phyloP scores from a whole-genome alignment of 2,329 filamentous ascomycete species.

The Botrytis porri region DNA sequence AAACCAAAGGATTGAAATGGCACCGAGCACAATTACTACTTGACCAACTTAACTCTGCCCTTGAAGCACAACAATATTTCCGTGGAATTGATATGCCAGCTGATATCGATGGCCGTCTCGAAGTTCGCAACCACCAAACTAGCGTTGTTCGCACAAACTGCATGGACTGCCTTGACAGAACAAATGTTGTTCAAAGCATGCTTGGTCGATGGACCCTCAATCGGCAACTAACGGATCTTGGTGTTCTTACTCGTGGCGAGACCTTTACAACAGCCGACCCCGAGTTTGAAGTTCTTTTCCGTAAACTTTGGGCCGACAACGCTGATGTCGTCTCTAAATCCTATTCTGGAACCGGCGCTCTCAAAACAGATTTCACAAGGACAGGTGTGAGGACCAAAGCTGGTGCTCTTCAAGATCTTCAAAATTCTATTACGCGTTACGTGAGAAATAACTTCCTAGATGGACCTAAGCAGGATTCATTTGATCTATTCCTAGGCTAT shows the following conservation, averaged over 20 bases:
- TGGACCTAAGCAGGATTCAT: constrained; percentile 90
- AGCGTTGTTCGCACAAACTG: constrained; percentile 96
- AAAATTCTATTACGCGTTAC: constrained; percentile 86
- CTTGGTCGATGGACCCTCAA: constrained; percentile 85
- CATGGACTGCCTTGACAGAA: constrained; percentile 98
- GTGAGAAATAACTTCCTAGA: constrained; percentile 92
- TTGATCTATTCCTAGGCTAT: constrained; percentile 86
- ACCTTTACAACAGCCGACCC: constrained; percentile 73
- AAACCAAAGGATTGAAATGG: constrained; percentile 94
- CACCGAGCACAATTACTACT: constrained; percentile 85
- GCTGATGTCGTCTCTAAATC: constrained; percentile 90
- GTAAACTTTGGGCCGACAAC: constrained; percentile 98
- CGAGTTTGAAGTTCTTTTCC: constrained; percentile 86
- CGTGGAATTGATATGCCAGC: constrained; percentile 83
- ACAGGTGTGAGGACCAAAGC: constrained; percentile 83
- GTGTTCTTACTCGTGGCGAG: constrained; percentile 72
- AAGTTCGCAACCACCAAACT: constrained; percentile 77
- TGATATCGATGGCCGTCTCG: constrained; percentile 65
- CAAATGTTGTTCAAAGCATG: constrained; percentile 98
- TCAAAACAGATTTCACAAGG: constrained; percentile 98
- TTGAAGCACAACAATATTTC: constrained; percentile 85
- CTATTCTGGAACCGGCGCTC: constrained; percentile 92
- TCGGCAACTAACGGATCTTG: constrained; percentile 81
- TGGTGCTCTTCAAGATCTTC: constrained; percentile 81
- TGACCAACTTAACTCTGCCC: constrained; percentile 72